phyloP scores from a whole-genome alignment of 192 early-diverging fungal genomes.

The Gorgonomyces haynaldii region DNA sequence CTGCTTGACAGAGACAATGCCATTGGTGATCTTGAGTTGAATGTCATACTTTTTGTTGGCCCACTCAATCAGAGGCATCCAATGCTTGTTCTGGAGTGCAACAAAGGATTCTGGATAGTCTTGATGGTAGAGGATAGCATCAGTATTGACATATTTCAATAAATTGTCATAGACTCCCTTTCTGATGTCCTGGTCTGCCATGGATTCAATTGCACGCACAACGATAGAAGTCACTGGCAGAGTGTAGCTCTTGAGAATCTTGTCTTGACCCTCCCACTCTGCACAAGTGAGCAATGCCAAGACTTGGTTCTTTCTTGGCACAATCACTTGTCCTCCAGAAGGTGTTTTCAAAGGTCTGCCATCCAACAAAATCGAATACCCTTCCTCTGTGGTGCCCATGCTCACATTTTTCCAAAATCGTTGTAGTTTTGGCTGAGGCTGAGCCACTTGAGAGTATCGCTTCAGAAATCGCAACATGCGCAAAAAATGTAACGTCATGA shows the following conservation, averaged over 20 bases:
- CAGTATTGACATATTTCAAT: slow-evolving; percentile 74
- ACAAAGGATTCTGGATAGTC: slow-evolving; percentile 66
- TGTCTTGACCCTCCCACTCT: slow-evolving; percentile 88
- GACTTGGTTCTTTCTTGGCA: slow-evolving; percentile 42
- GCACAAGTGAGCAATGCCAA: slow-evolving; percentile 76
- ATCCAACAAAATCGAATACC: slow-evolving; percentile 56
- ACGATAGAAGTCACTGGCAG: slow-evolving; percentile 90
- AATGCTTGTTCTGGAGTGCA: slow-evolving; percentile 65
- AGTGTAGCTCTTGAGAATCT: slow-evolving; percentile 67
- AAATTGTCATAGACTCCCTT: slow-evolving; percentile 62
- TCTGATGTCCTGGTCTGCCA: slow-evolving; percentile 46
- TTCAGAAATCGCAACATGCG: too few species aligned
- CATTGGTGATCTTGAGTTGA: slow-evolving; percentile 57
- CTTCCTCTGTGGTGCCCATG: too few species aligned
- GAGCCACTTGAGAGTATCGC: too few species aligned
- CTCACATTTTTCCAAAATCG: too few species aligned
- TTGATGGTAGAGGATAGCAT: slow-evolving; percentile 76
- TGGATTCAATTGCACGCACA: slow-evolving; percentile 67
- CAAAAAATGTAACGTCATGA: too few species aligned
- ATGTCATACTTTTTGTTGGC: slow-evolving; percentile 50
- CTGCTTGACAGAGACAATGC: slow-evolving; percentile 62
- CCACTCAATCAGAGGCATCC: slow-evolving; percentile 74
- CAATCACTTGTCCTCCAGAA: slow-evolving; percentile 49
- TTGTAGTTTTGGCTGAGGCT: too few species aligned
- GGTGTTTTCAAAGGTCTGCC: slow-evolving; percentile 75